Base-by-base conservation (phyloP, 805 yeast species). In the Yarrowia keelungensis region DNA sequence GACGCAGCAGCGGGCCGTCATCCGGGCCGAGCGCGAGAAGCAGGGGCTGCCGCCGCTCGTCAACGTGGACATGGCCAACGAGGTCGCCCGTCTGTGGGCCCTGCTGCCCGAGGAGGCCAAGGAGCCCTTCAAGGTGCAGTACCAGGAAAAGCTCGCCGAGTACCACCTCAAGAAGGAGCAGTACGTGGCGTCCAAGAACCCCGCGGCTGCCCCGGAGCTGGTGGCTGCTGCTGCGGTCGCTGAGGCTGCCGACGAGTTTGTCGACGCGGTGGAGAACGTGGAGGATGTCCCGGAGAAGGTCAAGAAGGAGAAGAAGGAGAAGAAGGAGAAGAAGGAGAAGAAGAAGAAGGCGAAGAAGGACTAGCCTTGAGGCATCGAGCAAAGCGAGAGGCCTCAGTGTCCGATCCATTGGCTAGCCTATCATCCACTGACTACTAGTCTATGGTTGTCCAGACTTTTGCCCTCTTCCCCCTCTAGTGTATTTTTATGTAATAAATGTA, bases 21-120 rank as follows among this genome's bases (percentile, higher is more conserved):
- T 93, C 71, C 86, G 88, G 68, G 88, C 85, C 67, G 92, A 90
- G 72, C 85, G 97, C 75, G 84, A 80, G 68, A 79, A 80, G 49
- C 81, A 83, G 49, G 87, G 89, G 12, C 81, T 83, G 73, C 85
- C 89, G 15, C 86, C 91, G 10, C 82, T 89, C 72, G 82, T 89
- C 10, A 90, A 92, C 45, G 85, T 87, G 22, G 97, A 91, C 74
- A 84, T 92, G 78, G 90, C 95, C 47, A 89, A 86, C 74, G 88
- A 87, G 73, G 89, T 92, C 72, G 87, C 95, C 53, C 87, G 85
- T 74, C 85, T 87, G 74, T 94, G 98, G 98, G 86, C 86, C 72
- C 85, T 81, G 46, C 80, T 93, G 75, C 76, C 88, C 67, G 89
- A 85, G 14, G 84, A 80, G 50, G 65, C 39, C 32, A 42, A 43